A percentile compares a stretch with the other conserved stretches of the same genome.
Evolutionary conservation across 805 yeast genomes (phyloP).

Genomic region (Yarrowia sp.): DNA sequence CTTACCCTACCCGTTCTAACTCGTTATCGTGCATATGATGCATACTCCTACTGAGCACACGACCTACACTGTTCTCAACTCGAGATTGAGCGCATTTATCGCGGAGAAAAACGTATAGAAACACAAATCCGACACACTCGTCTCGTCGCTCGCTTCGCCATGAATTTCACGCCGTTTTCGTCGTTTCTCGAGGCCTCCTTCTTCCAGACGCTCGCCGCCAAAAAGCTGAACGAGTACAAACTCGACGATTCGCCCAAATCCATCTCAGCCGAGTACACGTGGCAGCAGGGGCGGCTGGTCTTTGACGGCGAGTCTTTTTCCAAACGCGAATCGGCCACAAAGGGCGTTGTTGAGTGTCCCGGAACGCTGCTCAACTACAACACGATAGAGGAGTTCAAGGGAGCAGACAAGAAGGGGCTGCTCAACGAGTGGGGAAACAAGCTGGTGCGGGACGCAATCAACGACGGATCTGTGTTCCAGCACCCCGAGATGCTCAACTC

Average conservation of each 20-base stretch:
- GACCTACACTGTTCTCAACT: background rate
- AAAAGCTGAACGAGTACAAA: conserved; percentile 71
- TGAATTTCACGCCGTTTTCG: conserved; percentile 50
- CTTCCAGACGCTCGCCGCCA: conserved; percentile 68
- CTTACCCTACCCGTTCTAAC: conserved; percentile 12
- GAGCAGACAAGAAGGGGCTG: conserved; percentile 58
- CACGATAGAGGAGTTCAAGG: conserved; percentile 82
- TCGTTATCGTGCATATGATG: conserved; percentile 9
- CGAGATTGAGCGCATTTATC: too few relatives aligned
- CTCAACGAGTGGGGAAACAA: conserved; percentile 46
- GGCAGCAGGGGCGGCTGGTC: conserved; percentile 7
- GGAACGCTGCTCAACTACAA: conserved; percentile 63
- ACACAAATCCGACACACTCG: too few relatives aligned
- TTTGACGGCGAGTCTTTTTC: conserved; percentile 33
- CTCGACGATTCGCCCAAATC: conserved; percentile 46
- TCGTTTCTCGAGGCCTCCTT: conserved; percentile 86
- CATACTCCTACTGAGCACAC: background rate
- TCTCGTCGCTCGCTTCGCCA: background rate
- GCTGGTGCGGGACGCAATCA: conserved; percentile 36
- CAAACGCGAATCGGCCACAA: conserved; percentile 26
- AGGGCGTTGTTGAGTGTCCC: conserved; percentile 34
- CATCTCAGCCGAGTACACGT: conserved; percentile 3
- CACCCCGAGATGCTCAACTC: conserved; percentile 45
- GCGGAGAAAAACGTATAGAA: too few relatives aligned
- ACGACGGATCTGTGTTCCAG: conserved; percentile 39